Evolutionary conservation across 1,139 yeast genomes (phyloP).

Genomic region (Spencermartinsiella ligniputridi): DNA sequence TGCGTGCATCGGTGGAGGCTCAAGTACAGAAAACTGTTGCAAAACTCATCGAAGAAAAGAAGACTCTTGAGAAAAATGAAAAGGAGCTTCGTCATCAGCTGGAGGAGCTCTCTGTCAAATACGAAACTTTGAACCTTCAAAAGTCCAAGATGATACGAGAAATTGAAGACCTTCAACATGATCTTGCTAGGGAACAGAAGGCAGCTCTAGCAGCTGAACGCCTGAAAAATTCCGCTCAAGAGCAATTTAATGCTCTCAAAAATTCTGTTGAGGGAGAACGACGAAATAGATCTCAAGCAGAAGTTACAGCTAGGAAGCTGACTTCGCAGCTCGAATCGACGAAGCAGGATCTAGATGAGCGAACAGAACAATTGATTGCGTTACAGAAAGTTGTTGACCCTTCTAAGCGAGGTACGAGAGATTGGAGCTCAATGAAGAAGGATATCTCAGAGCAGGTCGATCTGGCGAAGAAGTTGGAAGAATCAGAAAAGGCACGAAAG

Average conservation of each 20-base stretch:
- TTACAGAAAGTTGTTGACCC: slow-evolving; percentile 27
- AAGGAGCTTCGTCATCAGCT: slow-evolving; percentile 32
- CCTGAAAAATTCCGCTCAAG: slow-evolving; percentile 20
- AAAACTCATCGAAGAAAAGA: slow-evolving; percentile 27
- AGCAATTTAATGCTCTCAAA: slow-evolving; percentile 23
- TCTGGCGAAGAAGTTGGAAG: slow-evolving; percentile 27
- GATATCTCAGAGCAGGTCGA: slow-evolving; percentile 26
- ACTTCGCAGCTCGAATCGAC: slow-evolving; percentile 23
- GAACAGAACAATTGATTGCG: slow-evolving; percentile 26
- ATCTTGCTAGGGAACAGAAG: slow-evolving; percentile 28
- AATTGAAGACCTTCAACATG: slow-evolving; percentile 55
- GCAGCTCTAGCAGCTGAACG: slow-evolving; percentile 25
- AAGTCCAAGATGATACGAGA: slow-evolving; percentile 73
- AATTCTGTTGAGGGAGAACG: slow-evolving; percentile 25
- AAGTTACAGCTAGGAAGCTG: slow-evolving; percentile 28
- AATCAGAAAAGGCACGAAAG: slow-evolving; percentile 27
- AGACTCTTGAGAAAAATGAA: slow-evolving; percentile 40
- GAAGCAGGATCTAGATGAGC: slow-evolving; percentile 25
- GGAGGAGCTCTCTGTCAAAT: slow-evolving; percentile 22
- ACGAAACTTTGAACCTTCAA: slow-evolving; percentile 24
- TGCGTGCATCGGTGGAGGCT: slow-evolving; percentile 34
- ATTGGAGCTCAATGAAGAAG: slow-evolving; percentile 16
- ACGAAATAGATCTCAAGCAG: slow-evolving; percentile 28
- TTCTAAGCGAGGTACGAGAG: slow-evolving; percentile 16
- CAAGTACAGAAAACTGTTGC: slow-evolving; percentile 45